Percentiles rank a stretch among this genome's conserved stretches.
phyloP scores from a whole-genome alignment of 1,284 basidiomycete species.

The Anthracocystis setariae region DNA sequence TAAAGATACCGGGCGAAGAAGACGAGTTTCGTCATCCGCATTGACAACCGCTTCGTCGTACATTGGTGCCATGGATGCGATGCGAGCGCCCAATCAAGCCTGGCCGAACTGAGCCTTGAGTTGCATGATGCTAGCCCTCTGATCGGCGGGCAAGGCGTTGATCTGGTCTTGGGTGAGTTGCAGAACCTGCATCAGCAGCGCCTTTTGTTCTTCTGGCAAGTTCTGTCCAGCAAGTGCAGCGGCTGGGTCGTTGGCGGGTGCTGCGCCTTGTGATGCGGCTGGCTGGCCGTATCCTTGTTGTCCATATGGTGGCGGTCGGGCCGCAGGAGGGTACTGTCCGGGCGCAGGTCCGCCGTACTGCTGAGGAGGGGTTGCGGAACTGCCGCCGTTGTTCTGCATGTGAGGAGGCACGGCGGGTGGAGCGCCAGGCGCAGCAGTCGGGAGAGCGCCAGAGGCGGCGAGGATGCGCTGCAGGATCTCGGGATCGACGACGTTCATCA shows the following conservation, averaged over 20 bases:
- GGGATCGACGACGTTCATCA: constrained; percentile 94
- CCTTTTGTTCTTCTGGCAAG: constrained; percentile 59
- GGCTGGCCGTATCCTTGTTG: constrained; percentile 26
- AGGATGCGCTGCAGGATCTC: constrained; percentile 77
- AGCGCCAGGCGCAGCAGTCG: constrained; percentile 10
- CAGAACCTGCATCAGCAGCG: constrained; percentile 76
- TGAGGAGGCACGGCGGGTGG: constrained; percentile 30
- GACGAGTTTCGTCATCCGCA: not conserved
- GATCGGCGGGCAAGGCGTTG: constrained; percentile 80
- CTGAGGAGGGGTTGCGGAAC: constrained; percentile 43
- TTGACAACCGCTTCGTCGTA: not conserved
- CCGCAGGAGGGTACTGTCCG: constrained; percentile 14
- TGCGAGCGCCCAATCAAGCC: constrained; percentile 13
- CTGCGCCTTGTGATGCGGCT: constrained; percentile 16
- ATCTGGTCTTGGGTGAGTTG: constrained; percentile 87
- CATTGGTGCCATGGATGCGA: too few relatives aligned
- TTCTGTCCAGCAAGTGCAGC: constrained; percentile 47
- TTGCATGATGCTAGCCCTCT: constrained; percentile 84
- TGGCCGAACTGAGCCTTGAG: constrained; percentile 66
- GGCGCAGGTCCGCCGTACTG: constrained; percentile 28
- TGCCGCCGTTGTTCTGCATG: constrained; percentile 28
- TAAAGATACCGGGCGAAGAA: too few relatives aligned
- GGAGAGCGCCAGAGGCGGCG: constrained; percentile 39
- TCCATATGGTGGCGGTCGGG: constrained; percentile 30
- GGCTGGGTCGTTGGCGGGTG: constrained; percentile 40